A percentile compares a stretch with the other conserved stretches of the same genome.
Evolutionary conservation across 2,329 filamentous ascomycete genomes (phyloP).

Genomic region (Apiospora sp.): DNA sequence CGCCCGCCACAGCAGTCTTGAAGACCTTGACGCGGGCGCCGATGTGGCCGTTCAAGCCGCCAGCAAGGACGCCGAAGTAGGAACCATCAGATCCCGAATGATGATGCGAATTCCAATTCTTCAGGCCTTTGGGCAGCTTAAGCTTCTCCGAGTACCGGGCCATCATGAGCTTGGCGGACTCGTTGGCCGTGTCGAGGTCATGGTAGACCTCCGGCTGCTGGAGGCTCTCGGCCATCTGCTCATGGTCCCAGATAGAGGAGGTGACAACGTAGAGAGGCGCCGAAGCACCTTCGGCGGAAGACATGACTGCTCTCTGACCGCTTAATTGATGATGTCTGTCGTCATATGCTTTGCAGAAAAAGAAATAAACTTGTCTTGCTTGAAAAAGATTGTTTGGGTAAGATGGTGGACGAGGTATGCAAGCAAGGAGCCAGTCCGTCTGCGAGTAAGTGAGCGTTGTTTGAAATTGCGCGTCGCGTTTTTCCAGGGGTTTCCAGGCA

Average conservation of each 20-base stretch:
- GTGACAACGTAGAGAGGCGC: constrained; percentile 28
- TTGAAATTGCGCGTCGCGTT: constrained; percentile 3
- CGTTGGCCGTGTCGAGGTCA: constrained; percentile 26
- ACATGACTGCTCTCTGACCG: background rate
- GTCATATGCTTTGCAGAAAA: background rate
- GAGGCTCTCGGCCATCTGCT: constrained; percentile 23
- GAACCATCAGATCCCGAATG: background rate
- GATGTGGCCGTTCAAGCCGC: constrained; percentile 11
- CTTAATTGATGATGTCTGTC: background rate
- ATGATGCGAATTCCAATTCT: constrained; percentile 23
- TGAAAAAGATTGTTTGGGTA: background rate
- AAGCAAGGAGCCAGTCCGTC: background rate
- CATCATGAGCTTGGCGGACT: constrained; percentile 28
- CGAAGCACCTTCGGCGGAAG: constrained; percentile 6
- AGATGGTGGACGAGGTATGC: background rate
- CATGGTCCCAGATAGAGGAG: constrained; percentile 27
- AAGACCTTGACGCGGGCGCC: constrained; percentile 23
- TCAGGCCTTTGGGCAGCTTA: constrained; percentile 14
- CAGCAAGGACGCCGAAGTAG: constrained; percentile 20
- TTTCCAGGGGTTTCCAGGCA: constrained; percentile 1
- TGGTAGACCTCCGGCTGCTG: constrained; percentile 27
- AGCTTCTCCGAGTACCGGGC: constrained; percentile 24
- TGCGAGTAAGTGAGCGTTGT: background rate
- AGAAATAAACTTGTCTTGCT: background rate
- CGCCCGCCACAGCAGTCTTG: background rate